Evolutionary conservation across 768 basidiomycete species (phyloP), one percentile per base, ranked within the genome.

Genomic region (Coprinopsis cinerea): DNA sequence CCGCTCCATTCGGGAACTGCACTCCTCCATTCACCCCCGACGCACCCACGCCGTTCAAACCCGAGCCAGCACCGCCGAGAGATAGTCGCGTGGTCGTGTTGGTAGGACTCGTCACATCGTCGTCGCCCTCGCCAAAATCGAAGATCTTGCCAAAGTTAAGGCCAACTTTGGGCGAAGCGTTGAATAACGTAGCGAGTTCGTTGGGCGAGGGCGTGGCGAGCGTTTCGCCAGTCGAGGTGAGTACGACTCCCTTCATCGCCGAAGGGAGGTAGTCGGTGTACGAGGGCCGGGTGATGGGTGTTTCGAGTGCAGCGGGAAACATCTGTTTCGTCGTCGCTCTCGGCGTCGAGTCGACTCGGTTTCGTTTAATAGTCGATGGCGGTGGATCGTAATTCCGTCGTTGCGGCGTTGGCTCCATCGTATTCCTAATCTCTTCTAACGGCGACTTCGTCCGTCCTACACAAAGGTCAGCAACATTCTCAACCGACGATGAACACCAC

Each of bases 81-180:
- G n/a, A n/a, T n/a, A n/a, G n/a, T n/a, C n/a, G n/a, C n/a, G n/a
- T n/a, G n/a, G n/a, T n/a, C n/a, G n/a, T n/a, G n/a, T n/a, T n/a
- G n/a, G n/a, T n/a, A n/a, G n/a, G n/a, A n/a, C n/a, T n/a, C n/a
- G n/a, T n/a, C n/a, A n/a, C n/a, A 27, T 23, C 17, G 3, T 64
- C 61, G 20, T 69, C 63, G 47, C 72, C 69, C 15, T 71, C 67
- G n/a, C 70, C 64, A 63, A 83, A 81, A 57, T 88, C 85, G 54
- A 89, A 89, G 42, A 88, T 88, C 64, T 81, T 83, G 7, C 82
- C 76, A 59, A 91, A 91, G 57, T 86, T 81, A 23, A 91, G 71
- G 2, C 81, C 82, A 32, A 86, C 79, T 53, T 74, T 81, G 0
- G 88, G 88, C 6, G 83, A 83, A 35, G 76, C 74, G 25, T 79